Evolutionary conservation across 1,139 yeast species (phyloP).

Genomic region (Yamadazyma mexicana): DNA sequence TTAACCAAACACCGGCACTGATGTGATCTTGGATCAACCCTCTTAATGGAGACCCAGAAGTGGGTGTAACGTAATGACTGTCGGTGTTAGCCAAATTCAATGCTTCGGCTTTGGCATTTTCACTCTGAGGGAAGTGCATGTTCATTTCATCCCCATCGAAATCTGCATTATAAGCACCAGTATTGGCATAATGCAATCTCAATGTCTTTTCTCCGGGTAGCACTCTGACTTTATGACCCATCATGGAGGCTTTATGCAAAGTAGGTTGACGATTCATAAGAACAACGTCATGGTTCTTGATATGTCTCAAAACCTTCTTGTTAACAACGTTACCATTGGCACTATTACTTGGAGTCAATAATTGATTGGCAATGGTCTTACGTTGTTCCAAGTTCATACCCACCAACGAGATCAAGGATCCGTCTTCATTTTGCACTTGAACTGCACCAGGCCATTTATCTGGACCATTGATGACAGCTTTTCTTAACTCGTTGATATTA

Average conservation of each 20-base stretch:
- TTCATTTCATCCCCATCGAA: slow-evolving; percentile 99
- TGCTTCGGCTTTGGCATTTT: slow-evolving; percentile 97
- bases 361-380: slow-evolving; percentile 92
- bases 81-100: slow-evolving; percentile 93
- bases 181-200: slow-evolving; percentile 96
- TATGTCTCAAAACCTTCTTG: slow-evolving; percentile 93
- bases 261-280: slow-evolving; percentile 99
- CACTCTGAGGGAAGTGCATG: slow-evolving; percentile 99
- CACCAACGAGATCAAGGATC: slow-evolving; percentile 75
- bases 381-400: slow-evolving; percentile 94
- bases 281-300: slow-evolving; percentile 92
- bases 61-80: slow-evolving; percentile 95
- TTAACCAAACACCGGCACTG: slow-evolving; percentile 98
- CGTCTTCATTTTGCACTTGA: slow-evolving; percentile 95
- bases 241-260: slow-evolving; percentile 98
- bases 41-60: slow-evolving; percentile 97
- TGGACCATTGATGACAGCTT: slow-evolving; percentile 97
- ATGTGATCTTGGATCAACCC: slow-evolving; percentile 99
- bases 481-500: slow-evolving; percentile 86
- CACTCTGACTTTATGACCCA: slow-evolving; percentile 98
- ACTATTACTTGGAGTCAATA: slow-evolving; percentile 76
- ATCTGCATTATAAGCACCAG: slow-evolving; percentile 99
- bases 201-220: slow-evolving; percentile 96
- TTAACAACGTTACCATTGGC: slow-evolving; percentile 54
- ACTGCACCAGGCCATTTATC: slow-evolving; percentile 98